A percentile compares a stretch with the other conserved stretches of the same genome.
Evolutionary conservation across 177 flowering plant species (phyloP).

Genomic region (Telopea speciosissima): DNA sequence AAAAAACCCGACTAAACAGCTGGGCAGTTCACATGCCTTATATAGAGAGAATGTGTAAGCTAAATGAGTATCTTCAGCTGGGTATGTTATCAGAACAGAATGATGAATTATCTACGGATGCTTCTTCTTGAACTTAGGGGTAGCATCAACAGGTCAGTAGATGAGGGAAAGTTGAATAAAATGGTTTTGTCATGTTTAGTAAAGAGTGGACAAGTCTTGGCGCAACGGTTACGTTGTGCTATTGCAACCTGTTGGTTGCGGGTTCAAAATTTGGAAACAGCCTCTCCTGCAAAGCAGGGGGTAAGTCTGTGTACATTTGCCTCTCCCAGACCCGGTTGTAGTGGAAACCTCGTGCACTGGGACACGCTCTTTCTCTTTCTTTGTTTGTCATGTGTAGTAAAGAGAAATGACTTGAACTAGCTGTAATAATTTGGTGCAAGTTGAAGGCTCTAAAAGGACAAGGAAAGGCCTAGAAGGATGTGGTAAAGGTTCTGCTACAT

Average conservation of each 20-base stretch:
- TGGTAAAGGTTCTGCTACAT: background rate
- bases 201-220: no score
- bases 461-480: background rate
- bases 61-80: background rate
- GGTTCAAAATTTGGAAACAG: no score
- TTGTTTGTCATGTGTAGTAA: background rate
- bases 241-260: no score
- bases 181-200: background rate
- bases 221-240: no score
- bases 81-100: background rate
- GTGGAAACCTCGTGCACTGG: no score
- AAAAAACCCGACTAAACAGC: background rate
- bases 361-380: no score
- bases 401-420: background rate
- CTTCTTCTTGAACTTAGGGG: background rate
- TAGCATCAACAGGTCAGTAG: background rate
- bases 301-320: no score
- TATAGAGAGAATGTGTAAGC: background rate
- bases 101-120: background rate
- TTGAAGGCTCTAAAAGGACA: background rate
- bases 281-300: no score
- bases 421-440: background rate
- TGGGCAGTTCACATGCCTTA: background rate
- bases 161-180: background rate
- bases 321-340: no score